Conservation (phyloP, 2,329 filamentous ascomycete species). For the Neopestalotiopsis sp. region DNA sequence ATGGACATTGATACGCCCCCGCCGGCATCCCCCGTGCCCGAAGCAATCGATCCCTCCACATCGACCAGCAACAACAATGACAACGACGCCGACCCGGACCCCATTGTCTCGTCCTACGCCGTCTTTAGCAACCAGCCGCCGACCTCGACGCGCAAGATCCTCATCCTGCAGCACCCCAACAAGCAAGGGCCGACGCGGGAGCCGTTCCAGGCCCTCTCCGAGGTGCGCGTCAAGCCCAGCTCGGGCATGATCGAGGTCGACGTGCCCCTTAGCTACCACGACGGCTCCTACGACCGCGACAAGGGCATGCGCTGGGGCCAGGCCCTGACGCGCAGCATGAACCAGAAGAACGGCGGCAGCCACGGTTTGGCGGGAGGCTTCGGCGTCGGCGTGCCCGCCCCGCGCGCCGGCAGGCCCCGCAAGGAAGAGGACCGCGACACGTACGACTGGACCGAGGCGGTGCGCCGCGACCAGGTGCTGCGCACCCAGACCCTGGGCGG, state of each 20-base stretch:
- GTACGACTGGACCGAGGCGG: slow-evolving; percentile 70
- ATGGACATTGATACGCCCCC: slow-evolving; percentile 26
- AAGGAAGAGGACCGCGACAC: slow-evolving; percentile 47
- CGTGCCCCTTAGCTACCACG: slow-evolving; percentile 75
- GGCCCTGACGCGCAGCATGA: slow-evolving; percentile 67
- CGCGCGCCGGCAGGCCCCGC: slow-evolving; percentile 39
- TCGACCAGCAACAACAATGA: neutral
- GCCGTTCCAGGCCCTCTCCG: slow-evolving; percentile 70
- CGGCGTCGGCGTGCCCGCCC: slow-evolving; percentile 59
- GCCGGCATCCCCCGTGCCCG: neutral
- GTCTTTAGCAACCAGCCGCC: slow-evolving; percentile 83
- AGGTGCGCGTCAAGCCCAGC: slow-evolving; percentile 81
- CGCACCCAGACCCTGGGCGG: slow-evolving; percentile 86
- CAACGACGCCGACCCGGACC: slow-evolving; percentile 70
- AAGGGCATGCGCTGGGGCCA: slow-evolving; percentile 86
- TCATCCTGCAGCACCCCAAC: slow-evolving; percentile 90
- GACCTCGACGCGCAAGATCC: slow-evolving; percentile 66
- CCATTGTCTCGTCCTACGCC: slow-evolving; percentile 77
- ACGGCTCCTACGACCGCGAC: slow-evolving; percentile 77
- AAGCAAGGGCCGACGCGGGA: slow-evolving; percentile 58
- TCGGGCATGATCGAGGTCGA: slow-evolving; percentile 91
- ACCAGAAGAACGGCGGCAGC: slow-evolving; percentile 66
- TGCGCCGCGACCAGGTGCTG: slow-evolving; percentile 74
- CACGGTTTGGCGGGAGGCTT: slow-evolving; percentile 78
- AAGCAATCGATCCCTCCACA: slow-evolving; percentile 20